A percentile compares a stretch with the other conserved stretches of the same genome.
These are phyloP conservation scores for Dysphania ambrosioides DNA, from an alignment of 148 eudicot species.

Conservation along the genomic window DNA sequence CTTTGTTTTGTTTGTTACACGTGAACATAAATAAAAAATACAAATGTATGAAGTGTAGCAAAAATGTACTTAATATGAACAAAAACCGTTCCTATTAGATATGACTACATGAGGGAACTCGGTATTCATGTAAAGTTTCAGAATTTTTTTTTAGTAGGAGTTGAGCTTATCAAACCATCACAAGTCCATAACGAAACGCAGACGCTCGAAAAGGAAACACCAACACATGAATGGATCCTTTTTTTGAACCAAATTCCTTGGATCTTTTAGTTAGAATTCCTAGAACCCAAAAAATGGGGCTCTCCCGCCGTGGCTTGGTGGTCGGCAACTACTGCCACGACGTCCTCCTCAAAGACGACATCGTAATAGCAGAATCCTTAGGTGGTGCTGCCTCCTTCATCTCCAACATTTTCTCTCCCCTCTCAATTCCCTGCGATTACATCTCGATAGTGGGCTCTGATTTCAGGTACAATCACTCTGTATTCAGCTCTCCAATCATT, in stretches of 20 bases:
- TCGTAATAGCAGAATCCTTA: conserved; percentile 54
- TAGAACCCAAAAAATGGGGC: conserved; percentile 13
- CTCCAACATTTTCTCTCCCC: conserved; percentile 53
- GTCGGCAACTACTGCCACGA: conserved; percentile 92
- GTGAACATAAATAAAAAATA: too few relatives aligned
- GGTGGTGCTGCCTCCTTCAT: conserved; percentile 96
- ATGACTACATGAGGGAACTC: too few relatives aligned
- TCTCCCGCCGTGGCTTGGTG: conserved; percentile 44
- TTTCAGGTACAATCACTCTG: conserved; percentile 49
- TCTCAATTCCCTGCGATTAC: conserved; percentile 35
- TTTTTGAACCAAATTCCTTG: neutral
- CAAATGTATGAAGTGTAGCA: too few relatives aligned
- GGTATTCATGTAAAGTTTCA: too few relatives aligned
- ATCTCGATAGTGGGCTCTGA: conserved; percentile 80
- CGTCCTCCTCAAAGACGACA: conserved; percentile 54
- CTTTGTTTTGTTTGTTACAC: too few relatives aligned
- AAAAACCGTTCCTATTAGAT: too few relatives aligned
- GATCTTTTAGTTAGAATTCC: neutral
- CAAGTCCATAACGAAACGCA: neutral
- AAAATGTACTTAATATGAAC: too few relatives aligned
- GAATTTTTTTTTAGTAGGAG: too few relatives aligned
- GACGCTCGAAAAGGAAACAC: neutral
- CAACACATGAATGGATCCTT: neutral
- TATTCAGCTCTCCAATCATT: conserved; percentile 41
- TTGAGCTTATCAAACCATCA: too few relatives aligned